Base-by-base conservation (phyloP, 75 land plant species). In the Sequoia sempervirens region DNA sequence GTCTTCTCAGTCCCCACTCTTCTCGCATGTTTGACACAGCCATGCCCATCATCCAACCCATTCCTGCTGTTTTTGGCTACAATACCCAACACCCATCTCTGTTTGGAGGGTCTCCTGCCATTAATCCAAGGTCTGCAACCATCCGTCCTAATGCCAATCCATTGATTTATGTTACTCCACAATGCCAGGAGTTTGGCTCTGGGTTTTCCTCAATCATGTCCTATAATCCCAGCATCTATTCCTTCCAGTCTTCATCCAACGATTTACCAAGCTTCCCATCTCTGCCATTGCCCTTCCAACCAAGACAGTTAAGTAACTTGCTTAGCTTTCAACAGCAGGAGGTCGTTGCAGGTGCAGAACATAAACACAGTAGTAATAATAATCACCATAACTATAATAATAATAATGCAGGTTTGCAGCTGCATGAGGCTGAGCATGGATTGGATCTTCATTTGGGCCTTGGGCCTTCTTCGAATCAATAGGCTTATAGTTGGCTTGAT, bases 401-500 rank as follows among this genome's bases (percentile, higher is more conserved):
- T 61, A 61, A 61, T 61, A 61, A 61, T 61, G 66, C 66, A 61
- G 66, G 66, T 61, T 61, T 61, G 66, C 66, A 23, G 26, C 9
- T 23, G 26, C 66, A 61, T 61, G 66, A 61, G 66, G 66, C 28
- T 23, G 80, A 78, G 13, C 40, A 45, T 78, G 50, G 80, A 12
- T 45, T 78, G 80, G 80, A 78, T 45, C 80, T 78, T 40, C 45
- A 78, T 12, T 45, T 78, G 30, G 80, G 80, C 9, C 80, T 78
- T n/a, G 80, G 50, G 3, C 50, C 80, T 61, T 61, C n/a, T 6
- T 23, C n/a, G n/a, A 61, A 61, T 61, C 66, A 23, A 4, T 61
- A 61, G 66, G 5, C 64, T 18, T 5, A 58, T 0, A 58, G 20
- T 3, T 53, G 56, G 56, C 61, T 56, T 56, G 23, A 56, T 56